Conservation (phyloP, 768 basidiomycete species). For the Mycena vulgaris region DNA sequence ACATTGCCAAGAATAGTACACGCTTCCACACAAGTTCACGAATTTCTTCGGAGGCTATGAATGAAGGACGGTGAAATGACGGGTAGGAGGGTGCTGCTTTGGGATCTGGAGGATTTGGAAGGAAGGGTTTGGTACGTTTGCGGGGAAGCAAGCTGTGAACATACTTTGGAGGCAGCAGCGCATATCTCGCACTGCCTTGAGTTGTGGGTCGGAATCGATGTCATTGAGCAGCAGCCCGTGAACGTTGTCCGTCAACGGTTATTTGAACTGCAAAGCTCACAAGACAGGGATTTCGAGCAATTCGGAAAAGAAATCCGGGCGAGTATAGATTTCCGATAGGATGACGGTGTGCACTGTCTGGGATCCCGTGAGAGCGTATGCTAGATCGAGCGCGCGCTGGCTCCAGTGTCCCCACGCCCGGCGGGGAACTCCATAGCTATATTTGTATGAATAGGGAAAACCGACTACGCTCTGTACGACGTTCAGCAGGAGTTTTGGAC, state of each 20-base stretch:
- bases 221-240: background rate
- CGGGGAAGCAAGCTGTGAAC: background rate
- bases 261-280: background rate
- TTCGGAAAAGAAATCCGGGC: background rate
- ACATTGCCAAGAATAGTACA: conserved; percentile 4
- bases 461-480: background rate
- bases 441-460: background rate
- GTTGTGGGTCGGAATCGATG: background rate
- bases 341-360: background rate
- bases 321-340: background rate
- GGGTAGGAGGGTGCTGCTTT: background rate
- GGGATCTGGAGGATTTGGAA: background rate
- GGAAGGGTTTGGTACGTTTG: background rate
- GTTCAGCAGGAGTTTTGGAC: background rate
- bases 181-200: background rate
- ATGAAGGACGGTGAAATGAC: conserved; percentile 17
- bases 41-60: conserved; percentile 1
- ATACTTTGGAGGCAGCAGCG: background rate
- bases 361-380: background rate
- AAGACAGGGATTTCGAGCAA: background rate
- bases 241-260: background rate
- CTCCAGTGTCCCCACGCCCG: no score
- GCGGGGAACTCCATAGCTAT: no score
- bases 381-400: background rate
- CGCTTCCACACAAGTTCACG: conserved; percentile 5